A percentile compares a stretch with the other conserved stretches of the same genome.
phyloP scores from a whole-genome alignment of 176 grass and related monocot species.

The Pharus latifolius region DNA sequence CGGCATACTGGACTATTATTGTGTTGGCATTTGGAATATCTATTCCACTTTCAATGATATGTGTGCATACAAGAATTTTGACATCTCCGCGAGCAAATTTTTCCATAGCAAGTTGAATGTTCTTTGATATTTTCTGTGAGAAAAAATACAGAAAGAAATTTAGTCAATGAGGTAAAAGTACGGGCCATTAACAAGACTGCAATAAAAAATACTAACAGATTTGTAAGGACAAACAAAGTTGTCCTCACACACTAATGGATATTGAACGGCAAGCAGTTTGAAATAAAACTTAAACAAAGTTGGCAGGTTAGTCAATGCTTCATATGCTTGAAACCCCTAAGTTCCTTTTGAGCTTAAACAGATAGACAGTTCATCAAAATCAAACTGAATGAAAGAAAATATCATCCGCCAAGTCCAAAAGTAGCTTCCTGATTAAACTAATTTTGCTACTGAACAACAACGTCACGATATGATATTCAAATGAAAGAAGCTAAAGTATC shows the following conservation, averaged over 20 bases:
- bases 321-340: too few relatives aligned
- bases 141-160: conserved; percentile 2
- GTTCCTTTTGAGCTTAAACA: background rate
- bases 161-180: background rate
- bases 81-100: conserved; percentile 58
- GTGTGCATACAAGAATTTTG: conserved; percentile 86
- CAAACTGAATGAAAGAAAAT: background rate
- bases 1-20: conserved; percentile 77
- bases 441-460: background rate
- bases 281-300: background rate
- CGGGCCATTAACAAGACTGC: conserved; percentile 1
- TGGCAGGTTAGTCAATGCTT: conserved; percentile 3
- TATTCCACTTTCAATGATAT: conserved; percentile 96
- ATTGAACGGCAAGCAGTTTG: background rate
- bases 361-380: background rate
- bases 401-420: too few relatives aligned
- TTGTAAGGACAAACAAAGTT: background rate
- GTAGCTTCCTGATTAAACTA: background rate
- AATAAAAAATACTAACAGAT: background rate
- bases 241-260: background rate
- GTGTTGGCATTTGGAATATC: conserved; percentile 95
- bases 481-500: conserved; percentile 2
- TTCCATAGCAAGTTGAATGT: conserved; percentile 71
- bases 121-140: conserved; percentile 63
- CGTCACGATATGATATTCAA: background rate